Evolutionary conservation across 2,329 filamentous ascomycete genomes (phyloP).

Genomic region (Trichophyton mentagrophytes): DNA sequence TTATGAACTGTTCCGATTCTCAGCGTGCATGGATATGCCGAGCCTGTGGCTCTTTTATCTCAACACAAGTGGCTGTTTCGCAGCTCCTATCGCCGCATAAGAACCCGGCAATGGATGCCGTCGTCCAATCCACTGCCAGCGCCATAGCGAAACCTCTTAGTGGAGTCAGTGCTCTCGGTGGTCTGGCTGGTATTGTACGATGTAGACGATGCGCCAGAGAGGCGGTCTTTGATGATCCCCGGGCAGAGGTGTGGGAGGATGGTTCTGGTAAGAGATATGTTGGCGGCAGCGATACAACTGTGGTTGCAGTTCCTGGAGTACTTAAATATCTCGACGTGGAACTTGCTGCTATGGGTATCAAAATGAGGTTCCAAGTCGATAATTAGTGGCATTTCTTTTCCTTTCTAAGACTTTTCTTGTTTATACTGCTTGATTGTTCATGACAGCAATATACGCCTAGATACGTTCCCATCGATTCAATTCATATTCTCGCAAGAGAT

Average conservation of each 20-base stretch:
- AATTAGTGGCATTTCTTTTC: constrained; percentile 18
- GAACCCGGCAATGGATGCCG: constrained; percentile 14
- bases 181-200: constrained; percentile 50
- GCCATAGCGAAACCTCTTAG: constrained; percentile 42
- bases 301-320: constrained; percentile 86
- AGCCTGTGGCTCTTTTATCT: constrained; percentile 78
- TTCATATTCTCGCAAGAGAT: too few relatives aligned
- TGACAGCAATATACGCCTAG: too few relatives aligned
- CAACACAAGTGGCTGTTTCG: constrained; percentile 49
- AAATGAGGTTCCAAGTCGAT: constrained; percentile 77
- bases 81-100: constrained; percentile 13
- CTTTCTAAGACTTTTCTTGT: not conserved
- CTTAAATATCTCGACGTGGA: constrained; percentile 90
- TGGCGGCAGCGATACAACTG: constrained; percentile 79
- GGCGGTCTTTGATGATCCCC: constrained; percentile 48
- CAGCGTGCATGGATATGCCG: constrained; percentile 81
- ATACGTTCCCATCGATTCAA: too few relatives aligned
- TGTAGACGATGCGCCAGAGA: constrained; percentile 67
- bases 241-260: constrained; percentile 76
- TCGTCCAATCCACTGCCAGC: constrained; percentile 9
- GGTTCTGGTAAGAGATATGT: constrained; percentile 70
- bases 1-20: constrained; percentile 96
- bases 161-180: constrained; percentile 48
- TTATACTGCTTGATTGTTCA: not conserved
- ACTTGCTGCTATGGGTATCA: constrained; percentile 88